Evolutionary conservation across 164 flowering plant genomes (phyloP).

Genomic region (Sedum album): DNA sequence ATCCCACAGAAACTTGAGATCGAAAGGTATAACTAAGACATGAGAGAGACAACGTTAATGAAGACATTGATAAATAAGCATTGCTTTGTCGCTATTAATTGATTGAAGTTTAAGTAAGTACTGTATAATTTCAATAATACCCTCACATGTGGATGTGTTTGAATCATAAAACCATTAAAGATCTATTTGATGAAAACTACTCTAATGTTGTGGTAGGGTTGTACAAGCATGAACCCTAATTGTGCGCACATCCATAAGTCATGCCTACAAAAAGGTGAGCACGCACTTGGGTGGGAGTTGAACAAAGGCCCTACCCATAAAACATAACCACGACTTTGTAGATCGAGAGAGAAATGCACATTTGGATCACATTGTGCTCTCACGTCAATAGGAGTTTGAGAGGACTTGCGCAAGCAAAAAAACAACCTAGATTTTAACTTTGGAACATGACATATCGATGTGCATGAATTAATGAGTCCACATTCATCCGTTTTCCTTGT

Average conservation of each 20-base stretch:
- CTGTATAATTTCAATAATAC: neutral
- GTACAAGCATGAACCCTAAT: slow-evolving; percentile 3
- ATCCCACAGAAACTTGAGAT: neutral
- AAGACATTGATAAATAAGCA: neutral
- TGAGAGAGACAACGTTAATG: neutral
- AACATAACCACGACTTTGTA: neutral
- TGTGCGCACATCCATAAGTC: slow-evolving; percentile 8
- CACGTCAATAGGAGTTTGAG: neutral
- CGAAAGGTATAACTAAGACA: neutral
- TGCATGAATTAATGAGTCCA: too few species aligned
- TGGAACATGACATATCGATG: too few species aligned
- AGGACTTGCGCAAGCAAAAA: neutral
- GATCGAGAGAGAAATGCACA: neutral
- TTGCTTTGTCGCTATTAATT: neutral
- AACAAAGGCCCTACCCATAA: slow-evolving; percentile 5
- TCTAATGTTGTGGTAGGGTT: neutral
- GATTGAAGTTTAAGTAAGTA: neutral
- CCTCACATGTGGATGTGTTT: neutral
- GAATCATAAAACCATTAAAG: neutral
- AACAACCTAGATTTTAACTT: neutral
- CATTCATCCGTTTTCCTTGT: too few species aligned
- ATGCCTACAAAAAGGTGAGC: slow-evolving; percentile 5
- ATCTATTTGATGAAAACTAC: neutral
- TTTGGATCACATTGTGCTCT: neutral
- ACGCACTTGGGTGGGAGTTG: slow-evolving; percentile 4